Evolutionary conservation across 2,329 filamentous ascomycete species (phyloP), one percentile per base, ranked within the genome.

Genomic region (Ophioceras dolichostomum): DNA sequence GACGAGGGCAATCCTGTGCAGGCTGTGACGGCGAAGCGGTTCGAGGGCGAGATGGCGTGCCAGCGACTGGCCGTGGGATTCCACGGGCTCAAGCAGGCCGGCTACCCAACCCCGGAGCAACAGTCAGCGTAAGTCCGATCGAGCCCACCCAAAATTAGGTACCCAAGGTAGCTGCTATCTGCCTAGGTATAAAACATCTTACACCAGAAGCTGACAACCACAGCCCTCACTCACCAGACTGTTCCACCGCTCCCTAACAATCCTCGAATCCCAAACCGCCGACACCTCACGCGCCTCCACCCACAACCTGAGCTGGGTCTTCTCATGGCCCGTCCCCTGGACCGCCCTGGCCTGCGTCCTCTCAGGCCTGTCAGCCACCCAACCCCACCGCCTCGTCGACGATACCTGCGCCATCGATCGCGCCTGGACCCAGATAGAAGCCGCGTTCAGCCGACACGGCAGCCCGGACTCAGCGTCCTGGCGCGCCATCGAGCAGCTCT

Each of bases 401-500:
- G n/a, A n/a, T n/a, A n/a, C n/a, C n/a, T n/a, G n/a, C n/a, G 21
- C n/a, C n/a, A 16, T 16, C 5, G 33, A 35, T 22, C 33, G 33
- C 4, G 21, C 33, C 9, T 35, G 33, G 33, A 22, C 19, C 18
- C 33, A 35, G 21, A 16, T 35, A 19, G 33, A 35, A 22, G 18
- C 21, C 12, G 33, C 33, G 7, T 35, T 35, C 21, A 13, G 20
- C 2, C 33, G 33, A 19, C 33, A 35, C 33, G 21, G 5, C 13
- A 35, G 13, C 33, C 19, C 20, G 13, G 33, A 35, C 20, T 19
- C 26, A 16, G 19, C 33, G 18, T 19, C 33, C 4, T 35, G 33
- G 33, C 33, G 33, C 19, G 33, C 33, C 19, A 26, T 35, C 20
- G 33, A 35, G 21, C 20, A 21, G 21, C 33, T 35, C 4, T 35